phyloP scores from a whole-genome alignment of 352 stramenopile genomes.

The Pythium pyrilobum region DNA sequence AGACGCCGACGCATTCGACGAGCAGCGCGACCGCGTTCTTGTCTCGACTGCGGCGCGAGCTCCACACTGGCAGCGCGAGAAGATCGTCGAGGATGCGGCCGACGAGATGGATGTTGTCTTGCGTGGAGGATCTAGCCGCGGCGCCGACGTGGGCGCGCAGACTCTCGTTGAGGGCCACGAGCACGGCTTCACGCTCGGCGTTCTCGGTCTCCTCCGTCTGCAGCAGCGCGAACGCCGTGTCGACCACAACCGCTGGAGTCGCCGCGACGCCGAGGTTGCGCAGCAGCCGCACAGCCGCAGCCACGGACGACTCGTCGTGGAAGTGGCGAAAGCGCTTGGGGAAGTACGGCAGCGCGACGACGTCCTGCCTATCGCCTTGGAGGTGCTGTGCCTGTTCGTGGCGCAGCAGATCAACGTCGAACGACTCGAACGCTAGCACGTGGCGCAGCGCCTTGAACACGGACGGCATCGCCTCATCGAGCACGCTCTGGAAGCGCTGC shows the following conservation, averaged over 20 bases:
- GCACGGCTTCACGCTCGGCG: conserved; percentile 19
- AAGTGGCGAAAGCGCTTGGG: conserved; percentile 74
- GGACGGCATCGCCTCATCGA: conserved; percentile 47
- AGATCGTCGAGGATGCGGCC: conserved; percentile 76
- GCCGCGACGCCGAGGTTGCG: conserved; percentile 34
- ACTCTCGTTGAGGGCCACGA: conserved; percentile 67
- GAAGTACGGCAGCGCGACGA: conserved; percentile 61
- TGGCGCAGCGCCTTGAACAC: conserved; percentile 43
- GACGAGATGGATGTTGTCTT: conserved; percentile 57
- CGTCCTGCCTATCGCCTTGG: background rate
- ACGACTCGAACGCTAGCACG: conserved; percentile 50
- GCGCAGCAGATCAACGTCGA: conserved; percentile 73
- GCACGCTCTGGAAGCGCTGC: conserved; percentile 25
- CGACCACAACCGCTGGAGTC: conserved; percentile 59
- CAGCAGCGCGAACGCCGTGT: conserved; percentile 53
- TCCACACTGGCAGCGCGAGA: conserved; percentile 30
- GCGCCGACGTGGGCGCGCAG: conserved; percentile 26
- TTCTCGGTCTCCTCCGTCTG: background rate
- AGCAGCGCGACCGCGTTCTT: conserved; percentile 35
- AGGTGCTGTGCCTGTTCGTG: conserved; percentile 25
- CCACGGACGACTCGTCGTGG: conserved; percentile 59
- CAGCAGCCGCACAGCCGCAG: conserved; percentile 39
- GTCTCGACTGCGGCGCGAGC: background rate
- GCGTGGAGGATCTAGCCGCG: background rate
- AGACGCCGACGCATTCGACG: conserved; percentile 71